These are phyloP conservation scores for Panaeolus papilionaceus DNA, from an alignment of 768 basidiomycete genomes.

Conservation along the genomic window DNA sequence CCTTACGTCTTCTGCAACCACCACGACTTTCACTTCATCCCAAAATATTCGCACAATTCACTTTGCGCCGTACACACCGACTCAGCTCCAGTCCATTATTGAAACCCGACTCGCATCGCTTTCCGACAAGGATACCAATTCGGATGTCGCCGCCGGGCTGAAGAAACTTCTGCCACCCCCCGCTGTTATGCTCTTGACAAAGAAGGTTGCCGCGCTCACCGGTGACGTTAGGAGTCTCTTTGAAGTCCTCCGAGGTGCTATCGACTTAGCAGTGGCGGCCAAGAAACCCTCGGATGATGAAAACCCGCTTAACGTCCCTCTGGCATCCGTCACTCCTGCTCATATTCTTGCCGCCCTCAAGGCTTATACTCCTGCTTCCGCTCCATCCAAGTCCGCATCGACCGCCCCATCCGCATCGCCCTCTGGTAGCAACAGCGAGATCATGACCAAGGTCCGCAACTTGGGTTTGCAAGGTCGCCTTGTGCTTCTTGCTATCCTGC, in stretches of 20 bases:
- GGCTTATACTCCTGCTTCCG: slow-evolving; percentile 60
- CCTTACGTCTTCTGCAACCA: slow-evolving; percentile 61
- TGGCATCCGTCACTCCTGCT: slow-evolving; percentile 62
- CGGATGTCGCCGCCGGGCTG: slow-evolving; percentile 37
- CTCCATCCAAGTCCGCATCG: slow-evolving; percentile 32
- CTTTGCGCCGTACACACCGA: slow-evolving; percentile 79
- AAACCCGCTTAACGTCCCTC: slow-evolving; percentile 41
- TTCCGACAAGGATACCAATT: slow-evolving; percentile 39
- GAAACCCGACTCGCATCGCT: slow-evolving; percentile 65
- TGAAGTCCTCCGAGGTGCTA: slow-evolving; percentile 80
- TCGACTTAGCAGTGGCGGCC: slow-evolving; percentile 64
- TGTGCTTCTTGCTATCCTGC: slow-evolving; percentile 65
- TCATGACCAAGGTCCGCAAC: slow-evolving; percentile 65
- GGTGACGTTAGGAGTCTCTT: slow-evolving; percentile 85
- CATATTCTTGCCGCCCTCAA: slow-evolving; percentile 81
- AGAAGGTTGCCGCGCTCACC: slow-evolving; percentile 81
- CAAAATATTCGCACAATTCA: slow-evolving; percentile 68
- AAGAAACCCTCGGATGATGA: slow-evolving; percentile 31
- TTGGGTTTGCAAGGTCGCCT: slow-evolving; percentile 80
- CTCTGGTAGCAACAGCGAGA: slow-evolving; percentile 59
- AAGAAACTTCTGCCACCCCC: slow-evolving; percentile 68
- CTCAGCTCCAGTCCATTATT: slow-evolving; percentile 74
- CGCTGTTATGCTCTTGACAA: slow-evolving; percentile 72
- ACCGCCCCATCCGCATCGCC: slow-evolving; percentile 28
- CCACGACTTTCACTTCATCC: slow-evolving; percentile 41